Evolutionary conservation across 768 basidiomycete species (phyloP).

Genomic region (Hygrocybe coccinea): DNA sequence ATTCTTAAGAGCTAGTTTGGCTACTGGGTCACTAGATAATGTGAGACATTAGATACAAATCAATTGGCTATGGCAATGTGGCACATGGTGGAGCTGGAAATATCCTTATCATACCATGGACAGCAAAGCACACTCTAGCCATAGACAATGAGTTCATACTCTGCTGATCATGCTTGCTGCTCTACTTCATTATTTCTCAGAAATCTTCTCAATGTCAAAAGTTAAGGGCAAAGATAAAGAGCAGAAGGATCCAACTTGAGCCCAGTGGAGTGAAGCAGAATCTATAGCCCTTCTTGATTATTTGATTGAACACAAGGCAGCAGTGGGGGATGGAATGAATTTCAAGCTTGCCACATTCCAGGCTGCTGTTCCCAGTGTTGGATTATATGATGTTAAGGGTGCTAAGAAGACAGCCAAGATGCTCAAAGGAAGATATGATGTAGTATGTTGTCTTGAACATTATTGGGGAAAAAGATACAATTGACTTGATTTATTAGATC

Average conservation of each 20-base stretch:
- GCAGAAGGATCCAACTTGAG: neutral
- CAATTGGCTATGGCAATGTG: too few species aligned
- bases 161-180: too few species aligned
- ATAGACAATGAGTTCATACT: too few species aligned
- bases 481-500: neutral
- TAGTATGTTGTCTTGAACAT: constrained; percentile 10
- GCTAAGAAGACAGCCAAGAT: constrained; percentile 11
- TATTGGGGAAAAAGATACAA: neutral
- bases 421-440: constrained; percentile 14
- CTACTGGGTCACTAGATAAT: too few species aligned
- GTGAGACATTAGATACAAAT: too few species aligned
- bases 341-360: constrained; percentile 19
- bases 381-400: constrained; percentile 5
- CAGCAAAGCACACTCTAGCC: too few species aligned
- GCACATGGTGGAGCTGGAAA: too few species aligned
- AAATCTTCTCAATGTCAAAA: too few species aligned
- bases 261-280: constrained; percentile 14
- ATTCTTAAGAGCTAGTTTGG: too few species aligned
- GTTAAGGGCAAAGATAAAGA: too few species aligned
- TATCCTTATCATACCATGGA: too few species aligned
- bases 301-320: constrained; percentile 19
- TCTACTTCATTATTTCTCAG: too few species aligned
- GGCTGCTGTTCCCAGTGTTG: constrained; percentile 3
- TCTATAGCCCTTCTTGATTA: constrained; percentile 15
- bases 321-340: constrained; percentile 23